Conservation (phyloP, 768 basidiomycete species). For the Agaricus bisporus region DNA sequence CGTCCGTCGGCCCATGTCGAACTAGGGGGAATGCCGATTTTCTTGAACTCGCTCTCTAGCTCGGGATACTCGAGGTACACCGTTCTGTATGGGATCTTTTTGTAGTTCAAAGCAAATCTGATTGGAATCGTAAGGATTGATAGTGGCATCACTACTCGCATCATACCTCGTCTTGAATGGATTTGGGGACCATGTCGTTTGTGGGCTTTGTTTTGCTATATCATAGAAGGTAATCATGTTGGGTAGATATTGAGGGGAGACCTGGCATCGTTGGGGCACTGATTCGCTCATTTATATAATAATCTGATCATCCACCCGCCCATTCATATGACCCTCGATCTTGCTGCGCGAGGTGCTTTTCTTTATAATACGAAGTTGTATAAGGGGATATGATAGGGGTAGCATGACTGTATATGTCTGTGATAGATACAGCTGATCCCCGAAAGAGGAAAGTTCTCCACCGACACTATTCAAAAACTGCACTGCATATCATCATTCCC, state of each 20-base stretch:
- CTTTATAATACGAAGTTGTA: too few relatives aligned
- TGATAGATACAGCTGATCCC: too few relatives aligned
- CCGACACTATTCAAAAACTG: too few relatives aligned
- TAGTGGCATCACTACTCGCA: neutral
- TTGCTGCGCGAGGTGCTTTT: too few relatives aligned
- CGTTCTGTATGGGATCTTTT: constrained; percentile 22
- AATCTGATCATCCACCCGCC: too few relatives aligned
- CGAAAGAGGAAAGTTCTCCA: too few relatives aligned
- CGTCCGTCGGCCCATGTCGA: constrained; percentile 18
- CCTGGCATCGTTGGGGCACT: neutral
- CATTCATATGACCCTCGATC: too few relatives aligned
- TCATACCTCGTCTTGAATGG: constrained; percentile 8
- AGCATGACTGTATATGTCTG: too few relatives aligned
- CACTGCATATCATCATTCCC: too few relatives aligned
- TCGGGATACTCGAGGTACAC: constrained; percentile 38
- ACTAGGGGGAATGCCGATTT: constrained; percentile 24
- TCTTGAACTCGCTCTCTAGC: constrained; percentile 22
- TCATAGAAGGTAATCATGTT: constrained; percentile 15
- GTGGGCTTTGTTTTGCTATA: neutral
- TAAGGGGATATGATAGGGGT: too few relatives aligned
- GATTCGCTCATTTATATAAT: too few relatives aligned
- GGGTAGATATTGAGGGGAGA: neutral
- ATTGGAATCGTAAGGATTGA: neutral
- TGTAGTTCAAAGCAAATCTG: constrained; percentile 9
- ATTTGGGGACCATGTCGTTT: constrained; percentile 6